Base-by-base conservation (phyloP, 352 stramenopile species). In the Elongisporangium undulatum region DNA sequence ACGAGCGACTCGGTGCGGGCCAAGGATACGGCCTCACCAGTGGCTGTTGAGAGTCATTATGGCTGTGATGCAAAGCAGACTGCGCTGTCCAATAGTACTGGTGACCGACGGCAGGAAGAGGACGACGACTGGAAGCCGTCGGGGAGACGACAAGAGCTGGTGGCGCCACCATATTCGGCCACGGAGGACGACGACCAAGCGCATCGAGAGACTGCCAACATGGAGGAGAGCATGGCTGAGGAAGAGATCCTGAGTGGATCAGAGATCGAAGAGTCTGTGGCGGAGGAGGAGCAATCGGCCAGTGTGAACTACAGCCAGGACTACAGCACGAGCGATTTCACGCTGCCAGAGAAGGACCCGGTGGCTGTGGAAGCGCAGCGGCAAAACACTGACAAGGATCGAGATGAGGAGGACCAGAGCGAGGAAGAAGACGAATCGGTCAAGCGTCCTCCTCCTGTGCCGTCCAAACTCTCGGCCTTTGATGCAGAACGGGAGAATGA, bases 191-290 rank as follows among this genome's bases (percentile, higher is more conserved):
- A 69, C 15, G 61, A 55, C n/a, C 62, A 67, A 12, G 67, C 62
- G 34, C 34, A 15, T 45, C 34, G 34, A 45, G 34, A 17, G 10
- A 16, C 12, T 17, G 34, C 34, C 7, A 67, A 81, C 3, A 59
- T 83, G 4, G 77, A 85, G 21, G 75, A 71, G 15, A 85, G 74
- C 38, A 72, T 85, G 59, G 71, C 62, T 1, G 26, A 38, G 9
- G 79, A 89, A 58, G 78, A 87, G 19, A 62, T 87, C 4, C 66
- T 63, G 21, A 89, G 77, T 61, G 75, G 55, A 6, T 91, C 79
- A 0, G 81, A 89, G 49, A 50, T 85, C 9, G 77, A 76, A 23
- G 75, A 89, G 51, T 90, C 79, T 19, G 73, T 84, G 17, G 71
- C 61, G 4, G 62, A 45, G 8, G 21, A 62, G 8, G 21, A 62